Base-by-base conservation (phyloP, 345 rosid genomes). In the Theobroma cacao region DNA sequence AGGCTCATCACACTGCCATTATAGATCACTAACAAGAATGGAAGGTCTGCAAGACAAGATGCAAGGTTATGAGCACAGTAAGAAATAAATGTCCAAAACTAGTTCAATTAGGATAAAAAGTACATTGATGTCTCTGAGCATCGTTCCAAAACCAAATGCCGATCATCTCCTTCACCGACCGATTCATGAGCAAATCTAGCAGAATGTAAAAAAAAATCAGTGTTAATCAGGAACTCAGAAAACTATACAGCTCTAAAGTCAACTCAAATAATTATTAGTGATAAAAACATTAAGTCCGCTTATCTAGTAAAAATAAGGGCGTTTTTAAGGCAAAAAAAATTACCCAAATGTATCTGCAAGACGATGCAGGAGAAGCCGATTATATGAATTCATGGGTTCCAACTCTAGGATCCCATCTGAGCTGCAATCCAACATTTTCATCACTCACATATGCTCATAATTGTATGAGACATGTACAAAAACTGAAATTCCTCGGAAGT, bases 331-430 rank as follows among this genome's bases (percentile, higher is more conserved):
- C n/a, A n/a, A n/a, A 3, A 4, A 20, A 47, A 71, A 62, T 11
- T 85, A 89, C 94, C 94, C 94, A 76, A 91, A 91, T 77, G 88
- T 88, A 71, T 91, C 95, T 31, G 93, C 95, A 56, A 91, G 84
- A 1, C 89, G 87, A 84, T 89, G 95, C 84, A 89, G 40, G 33
- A 91, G 91, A 76, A 89, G 93, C 13, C 95, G 91, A 56, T 73
- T 87, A 76, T 91, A 91, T 17, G 95, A 74, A 78, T 87, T 85
- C 95, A 89, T 89, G 24, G 95, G 91, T 80, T 91, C 90, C 88
- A 91, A 80, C 77, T 91, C 90, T 22, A 89, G 82, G 53, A 87
- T 65, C 77, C 85, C 89, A 71, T 88, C 89, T 74, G 83, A 63
- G 74, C 95, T 91, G 89, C 84, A 82, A 56, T 11, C 55, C 58